phyloP scores from a whole-genome alignment of 1,284 basidiomycete genomes.

The Cystobasidium slooffiae region DNA sequence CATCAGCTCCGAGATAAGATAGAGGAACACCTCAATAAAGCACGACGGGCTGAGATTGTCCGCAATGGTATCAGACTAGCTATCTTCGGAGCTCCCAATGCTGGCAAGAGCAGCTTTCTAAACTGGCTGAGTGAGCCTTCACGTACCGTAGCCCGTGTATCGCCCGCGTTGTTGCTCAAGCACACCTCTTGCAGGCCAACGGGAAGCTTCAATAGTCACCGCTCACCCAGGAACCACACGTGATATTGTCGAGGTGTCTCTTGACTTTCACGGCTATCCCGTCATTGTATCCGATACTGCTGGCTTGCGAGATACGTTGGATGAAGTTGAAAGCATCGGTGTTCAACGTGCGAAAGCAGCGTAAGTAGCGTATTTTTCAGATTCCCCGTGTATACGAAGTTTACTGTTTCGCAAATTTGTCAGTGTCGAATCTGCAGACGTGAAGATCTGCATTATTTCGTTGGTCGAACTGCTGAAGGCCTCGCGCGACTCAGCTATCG shows the following conservation, averaged over 20 bases:
- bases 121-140: constrained; percentile 72
- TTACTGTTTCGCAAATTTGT: background rate
- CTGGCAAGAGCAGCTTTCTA: constrained; percentile 80
- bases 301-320: constrained; percentile 70
- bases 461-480: constrained; percentile 62
- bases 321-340: constrained; percentile 80
- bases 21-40: constrained; percentile 66
- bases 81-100: constrained; percentile 88
- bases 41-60: constrained; percentile 76
- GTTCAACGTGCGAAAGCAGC: constrained; percentile 70
- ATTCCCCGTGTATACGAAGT: background rate
- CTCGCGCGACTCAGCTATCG: background rate
- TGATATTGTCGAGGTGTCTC: constrained; percentile 77
- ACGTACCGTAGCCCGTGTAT: background rate
- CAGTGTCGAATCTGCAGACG: constrained; percentile 69
- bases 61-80: constrained; percentile 78
- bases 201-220: constrained; percentile 87
- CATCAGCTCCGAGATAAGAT: constrained; percentile 63
- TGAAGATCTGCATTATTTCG: constrained; percentile 77
- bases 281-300: constrained; percentile 82
- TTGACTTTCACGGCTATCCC: constrained; percentile 84
- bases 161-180: background rate
- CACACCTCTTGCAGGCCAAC: constrained; percentile 64
- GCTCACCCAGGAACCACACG: constrained; percentile 82
- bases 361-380: constrained; percentile 58